Base-by-base conservation (phyloP, 164 flowering plant genomes). In the Nelumbo lutea region DNA sequence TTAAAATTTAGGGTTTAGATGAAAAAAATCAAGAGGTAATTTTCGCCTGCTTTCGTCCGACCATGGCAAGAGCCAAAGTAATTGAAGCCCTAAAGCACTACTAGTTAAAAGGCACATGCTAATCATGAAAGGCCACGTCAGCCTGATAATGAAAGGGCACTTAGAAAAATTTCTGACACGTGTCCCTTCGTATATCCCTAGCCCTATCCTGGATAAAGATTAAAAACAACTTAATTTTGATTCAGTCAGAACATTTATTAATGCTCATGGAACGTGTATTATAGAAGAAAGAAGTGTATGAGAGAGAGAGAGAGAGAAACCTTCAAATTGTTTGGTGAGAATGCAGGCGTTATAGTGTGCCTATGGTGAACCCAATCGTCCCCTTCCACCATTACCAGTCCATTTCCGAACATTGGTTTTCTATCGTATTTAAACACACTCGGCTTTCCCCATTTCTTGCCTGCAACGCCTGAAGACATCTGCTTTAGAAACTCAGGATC, bases 401-500 rank as follows among this genome's bases (percentile, higher is more conserved):
- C 98, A 57, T 81, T 78, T 0, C 98, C 98, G 65, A 95, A 95
- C 98, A 95, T 82, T 11, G 98, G 86, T 3, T 79, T 69, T 60
- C 98, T 80, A 64, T 95, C 98, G 14, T 72, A 55, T 73, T 78
- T 91, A 42, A 91, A 91, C 63, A 95, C 93, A 6, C n/a, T 64
- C 0, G 97, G 98, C 73, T 95, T 95, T 40, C 98, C 98, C 98
- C 97, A 95, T 46, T 77, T 78, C 78, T 85, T 95, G 4, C 81
- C 88, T 80, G 74, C 46, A 0, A 89, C 86, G 1, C 82, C 86
- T 5, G 82, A 62, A 0, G 88, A 72, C 82, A 89, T 83, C 67
- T 70, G 70, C 70, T 79, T 90, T 13, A 91, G 65, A 55, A 91
- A 89, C 73, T 85, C 93, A 0, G 98, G 92, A 1, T 95, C 98